Evolutionary conservation across 2,329 filamentous ascomycete genomes (phyloP).

Genomic region (Monilinia vaccinii-corymbosi): DNA sequence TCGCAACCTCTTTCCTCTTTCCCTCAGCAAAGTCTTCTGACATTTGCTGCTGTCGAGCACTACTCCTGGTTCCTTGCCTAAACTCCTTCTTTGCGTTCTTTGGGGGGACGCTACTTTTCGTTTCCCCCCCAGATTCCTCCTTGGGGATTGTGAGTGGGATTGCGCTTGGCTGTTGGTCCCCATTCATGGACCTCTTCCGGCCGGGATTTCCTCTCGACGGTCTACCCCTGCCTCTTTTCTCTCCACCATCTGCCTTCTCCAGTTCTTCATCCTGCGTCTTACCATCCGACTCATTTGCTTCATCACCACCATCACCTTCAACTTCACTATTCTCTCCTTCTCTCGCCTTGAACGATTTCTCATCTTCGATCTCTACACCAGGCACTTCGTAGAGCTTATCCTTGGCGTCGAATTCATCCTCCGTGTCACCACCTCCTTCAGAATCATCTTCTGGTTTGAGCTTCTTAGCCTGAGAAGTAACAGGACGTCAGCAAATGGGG

Average conservation of each 20-base stretch:
- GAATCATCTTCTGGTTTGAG: conserved; percentile 36
- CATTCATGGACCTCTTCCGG: neutral
- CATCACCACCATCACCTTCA: neutral
- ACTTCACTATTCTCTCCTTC: too few relatives aligned
- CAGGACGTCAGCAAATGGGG: neutral
- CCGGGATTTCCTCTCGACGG: neutral
- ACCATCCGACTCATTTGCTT: neutral
- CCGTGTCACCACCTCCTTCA: conserved; percentile 31
- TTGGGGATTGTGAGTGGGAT: neutral
- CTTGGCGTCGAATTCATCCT: conserved; percentile 34
- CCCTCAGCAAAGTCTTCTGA: conserved; percentile 14
- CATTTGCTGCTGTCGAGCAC: conserved; percentile 13
- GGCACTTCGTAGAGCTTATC: too few relatives aligned
- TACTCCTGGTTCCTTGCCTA: conserved; percentile 16
- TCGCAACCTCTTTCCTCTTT: conserved; percentile 15
- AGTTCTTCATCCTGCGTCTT: conserved; percentile 7
- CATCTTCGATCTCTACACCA: too few relatives aligned
- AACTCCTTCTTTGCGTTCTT: conserved; percentile 17
- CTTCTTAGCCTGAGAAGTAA: conserved; percentile 30
- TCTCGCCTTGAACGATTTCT: conserved; percentile 22
- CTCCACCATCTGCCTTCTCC: neutral
- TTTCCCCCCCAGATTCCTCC: too few relatives aligned
- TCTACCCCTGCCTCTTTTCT: conserved; percentile 4
- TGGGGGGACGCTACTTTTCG: too few relatives aligned
- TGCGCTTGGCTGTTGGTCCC: too few relatives aligned